Conservation (phyloP, 1,284 basidiomycete species). For the Cryptococcus wingfieldii region DNA sequence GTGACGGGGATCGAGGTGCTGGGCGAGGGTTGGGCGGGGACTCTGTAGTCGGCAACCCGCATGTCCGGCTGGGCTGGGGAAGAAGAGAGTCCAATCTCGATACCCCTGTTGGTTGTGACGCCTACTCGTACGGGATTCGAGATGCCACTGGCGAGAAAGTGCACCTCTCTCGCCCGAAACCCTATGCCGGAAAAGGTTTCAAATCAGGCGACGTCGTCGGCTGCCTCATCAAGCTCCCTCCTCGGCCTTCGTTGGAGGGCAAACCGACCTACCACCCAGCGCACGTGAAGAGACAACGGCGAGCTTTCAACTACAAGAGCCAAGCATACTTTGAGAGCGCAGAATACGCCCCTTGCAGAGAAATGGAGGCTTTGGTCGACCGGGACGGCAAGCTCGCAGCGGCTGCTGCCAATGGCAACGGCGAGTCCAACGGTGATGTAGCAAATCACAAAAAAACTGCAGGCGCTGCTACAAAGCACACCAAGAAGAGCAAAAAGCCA, state of each 20-base stretch:
- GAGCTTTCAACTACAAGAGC: conserved; percentile 91
- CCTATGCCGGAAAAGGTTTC: conserved; percentile 68
- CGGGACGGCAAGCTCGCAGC: conserved; percentile 49
- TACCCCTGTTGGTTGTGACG: conserved; percentile 88
- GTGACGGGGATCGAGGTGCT: conserved; percentile 54
- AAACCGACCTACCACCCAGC: conserved; percentile 57
- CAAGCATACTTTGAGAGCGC: conserved; percentile 93
- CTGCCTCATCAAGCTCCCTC: conserved; percentile 63
- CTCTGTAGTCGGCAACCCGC: conserved; percentile 50
- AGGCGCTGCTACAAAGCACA: conserved; percentile 42
- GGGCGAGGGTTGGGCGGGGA: conserved; percentile 44
- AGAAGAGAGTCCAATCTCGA: conserved; percentile 87
- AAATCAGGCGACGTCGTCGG: conserved; percentile 84
- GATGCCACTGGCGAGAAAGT: conserved; percentile 91
- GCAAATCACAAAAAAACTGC: conserved; percentile 14
- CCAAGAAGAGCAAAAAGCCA: conserved; percentile 40
- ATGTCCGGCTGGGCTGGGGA: conserved; percentile 88
- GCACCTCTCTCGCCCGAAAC: conserved; percentile 70
- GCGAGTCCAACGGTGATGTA: conserved; percentile 29
- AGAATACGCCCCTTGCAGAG: conserved; percentile 86
- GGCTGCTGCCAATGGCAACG: conserved; percentile 43
- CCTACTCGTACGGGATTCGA: conserved; percentile 84
- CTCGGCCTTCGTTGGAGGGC: conserved; percentile 48
- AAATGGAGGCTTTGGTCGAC: conserved; percentile 85
- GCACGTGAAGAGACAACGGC: conserved; percentile 74